These are phyloP conservation scores for Silene noctiflora DNA, from an alignment of 179 eudicot species.

Conservation along the genomic window DNA sequence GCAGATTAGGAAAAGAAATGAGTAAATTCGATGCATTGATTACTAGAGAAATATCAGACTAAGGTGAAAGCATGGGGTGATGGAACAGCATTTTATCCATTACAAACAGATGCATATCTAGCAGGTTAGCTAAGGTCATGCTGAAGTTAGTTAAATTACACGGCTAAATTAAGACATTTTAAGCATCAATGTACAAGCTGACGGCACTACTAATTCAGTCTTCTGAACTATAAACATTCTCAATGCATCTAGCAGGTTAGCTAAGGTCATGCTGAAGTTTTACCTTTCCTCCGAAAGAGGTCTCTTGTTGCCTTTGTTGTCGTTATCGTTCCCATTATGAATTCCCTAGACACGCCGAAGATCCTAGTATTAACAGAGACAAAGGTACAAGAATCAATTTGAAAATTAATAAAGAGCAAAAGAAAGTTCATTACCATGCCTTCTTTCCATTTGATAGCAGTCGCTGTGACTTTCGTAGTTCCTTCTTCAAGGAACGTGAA, in stretches of 20 bases:
- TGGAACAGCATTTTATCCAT: background rate
- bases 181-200: background rate
- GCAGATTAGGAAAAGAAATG: background rate
- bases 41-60: background rate
- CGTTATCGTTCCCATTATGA: constrained; percentile 60
- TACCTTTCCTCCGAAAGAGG: constrained; percentile 84
- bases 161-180: background rate
- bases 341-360: constrained; percentile 43
- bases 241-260: constrained; percentile 1
- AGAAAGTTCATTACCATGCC: constrained; percentile 51
- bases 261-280: background rate
- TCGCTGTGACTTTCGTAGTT: constrained; percentile 71
- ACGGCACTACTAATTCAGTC: background rate
- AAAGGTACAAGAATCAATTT: background rate
- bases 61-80: background rate
- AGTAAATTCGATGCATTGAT: background rate
- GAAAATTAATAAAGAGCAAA: background rate
- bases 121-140: too few species aligned
- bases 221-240: background rate
- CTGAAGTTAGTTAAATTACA: too few species aligned
- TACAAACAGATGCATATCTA: background rate
- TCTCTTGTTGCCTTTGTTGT: constrained; percentile 87
- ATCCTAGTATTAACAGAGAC: background rate
- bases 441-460: constrained; percentile 87
- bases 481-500: constrained; percentile 91